phyloP scores from a whole-genome alignment of 1,139 yeast species.

The Yamadazyma sp. region DNA sequence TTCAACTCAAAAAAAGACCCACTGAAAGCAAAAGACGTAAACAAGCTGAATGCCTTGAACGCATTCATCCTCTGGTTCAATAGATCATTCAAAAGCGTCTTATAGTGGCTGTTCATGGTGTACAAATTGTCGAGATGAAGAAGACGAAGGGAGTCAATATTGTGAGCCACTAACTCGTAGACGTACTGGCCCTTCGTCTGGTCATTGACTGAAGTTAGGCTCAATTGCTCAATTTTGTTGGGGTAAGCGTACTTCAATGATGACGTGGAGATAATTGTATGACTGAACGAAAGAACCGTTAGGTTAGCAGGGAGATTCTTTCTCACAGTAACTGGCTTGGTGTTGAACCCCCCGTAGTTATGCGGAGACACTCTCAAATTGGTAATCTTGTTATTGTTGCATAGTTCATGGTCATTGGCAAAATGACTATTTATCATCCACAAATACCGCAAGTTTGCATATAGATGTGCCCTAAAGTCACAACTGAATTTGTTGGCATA shows the following conservation, averaged over 20 bases:
- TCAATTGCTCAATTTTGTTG: slow-evolving; percentile 9
- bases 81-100: neutral
- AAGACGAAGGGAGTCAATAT: slow-evolving; percentile 2
- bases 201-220: slow-evolving; percentile 17
- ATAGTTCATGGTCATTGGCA: neutral
- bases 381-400: neutral
- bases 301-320: slow-evolving; percentile 16
- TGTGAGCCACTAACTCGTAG: slow-evolving; percentile 1
- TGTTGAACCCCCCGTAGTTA: slow-evolving; percentile 6
- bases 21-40: neutral
- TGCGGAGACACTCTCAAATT: slow-evolving; percentile 3
- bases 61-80: neutral
- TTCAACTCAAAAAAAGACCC: neutral
- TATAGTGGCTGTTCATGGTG: slow-evolving; percentile 2
- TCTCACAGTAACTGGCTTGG: neutral
- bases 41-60: neutral
- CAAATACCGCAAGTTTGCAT: neutral
- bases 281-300: slow-evolving; percentile 17
- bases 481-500: slow-evolving; percentile 4
- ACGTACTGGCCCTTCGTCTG: slow-evolving; percentile 13
- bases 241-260: slow-evolving; percentile 15
- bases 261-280: slow-evolving; percentile 15
- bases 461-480: neutral
- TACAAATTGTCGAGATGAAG: slow-evolving; percentile 4
- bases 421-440: slow-evolving; percentile 4